These are phyloP conservation scores for Ailanthus altissimus DNA, from an alignment of 345 rosid genomes.

Conservation along the genomic window DNA sequence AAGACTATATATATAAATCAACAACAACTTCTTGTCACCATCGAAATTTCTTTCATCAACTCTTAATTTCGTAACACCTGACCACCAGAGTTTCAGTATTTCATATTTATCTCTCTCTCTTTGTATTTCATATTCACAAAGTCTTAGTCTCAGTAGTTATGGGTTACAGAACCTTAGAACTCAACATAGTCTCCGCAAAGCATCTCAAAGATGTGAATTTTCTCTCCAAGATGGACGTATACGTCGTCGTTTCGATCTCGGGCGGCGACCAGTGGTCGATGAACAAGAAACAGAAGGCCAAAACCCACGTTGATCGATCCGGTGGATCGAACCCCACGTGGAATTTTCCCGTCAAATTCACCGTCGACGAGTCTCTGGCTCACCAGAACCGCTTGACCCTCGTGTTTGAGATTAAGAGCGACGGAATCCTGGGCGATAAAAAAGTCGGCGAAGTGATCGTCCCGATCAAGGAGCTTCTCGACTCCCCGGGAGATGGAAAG, in stretches of 20 bases:
- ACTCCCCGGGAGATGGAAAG: constrained; percentile 26
- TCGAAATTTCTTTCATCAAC: too few species aligned
- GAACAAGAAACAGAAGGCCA: constrained; percentile 38
- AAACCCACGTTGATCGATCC: constrained; percentile 45
- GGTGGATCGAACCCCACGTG: constrained; percentile 66
- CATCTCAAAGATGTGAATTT: constrained; percentile 68
- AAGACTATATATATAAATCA: not conserved
- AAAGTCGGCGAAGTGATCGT: constrained; percentile 75
- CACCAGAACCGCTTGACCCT: constrained; percentile 52
- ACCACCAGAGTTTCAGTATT: not conserved
- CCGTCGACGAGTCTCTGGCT: constrained; percentile 45
- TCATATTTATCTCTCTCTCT: not conserved
- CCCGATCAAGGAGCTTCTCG: constrained; percentile 66
- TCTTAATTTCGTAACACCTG: not conserved
- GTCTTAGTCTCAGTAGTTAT: constrained; percentile 24
- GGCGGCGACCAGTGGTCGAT: constrained; percentile 39
- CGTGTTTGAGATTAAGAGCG: constrained; percentile 61
- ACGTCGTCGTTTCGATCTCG: constrained; percentile 57
- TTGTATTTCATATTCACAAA: not conserved
- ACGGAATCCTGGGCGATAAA: constrained; percentile 66
- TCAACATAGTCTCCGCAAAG: constrained; percentile 69
- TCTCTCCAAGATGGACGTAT: constrained; percentile 79
- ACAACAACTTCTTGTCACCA: not conserved
- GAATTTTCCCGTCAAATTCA: constrained; percentile 65
- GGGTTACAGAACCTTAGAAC: constrained; percentile 59